phyloP scores from a whole-genome alignment of 2,329 filamentous ascomycete species.

The Penicillium paneum region DNA sequence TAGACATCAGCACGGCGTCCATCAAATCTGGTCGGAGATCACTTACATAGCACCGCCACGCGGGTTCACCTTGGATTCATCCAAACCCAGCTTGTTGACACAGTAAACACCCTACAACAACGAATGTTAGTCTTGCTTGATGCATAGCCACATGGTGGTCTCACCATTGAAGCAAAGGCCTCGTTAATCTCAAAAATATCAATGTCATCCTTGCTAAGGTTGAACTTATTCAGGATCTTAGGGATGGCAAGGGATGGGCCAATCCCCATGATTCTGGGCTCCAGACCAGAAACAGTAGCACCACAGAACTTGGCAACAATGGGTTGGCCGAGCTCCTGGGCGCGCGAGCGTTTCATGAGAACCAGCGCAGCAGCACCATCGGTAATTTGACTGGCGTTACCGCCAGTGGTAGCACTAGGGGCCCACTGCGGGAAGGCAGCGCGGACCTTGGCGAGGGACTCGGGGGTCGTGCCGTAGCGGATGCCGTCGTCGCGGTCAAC shows the following conservation, averaged over 20 bases:
- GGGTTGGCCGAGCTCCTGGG: constrained; percentile 75
- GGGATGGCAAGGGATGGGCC: constrained; percentile 91
- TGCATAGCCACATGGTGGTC: not conserved
- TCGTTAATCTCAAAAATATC: constrained; percentile 64
- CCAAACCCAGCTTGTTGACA: constrained; percentile 75
- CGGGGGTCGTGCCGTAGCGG: constrained; percentile 74
- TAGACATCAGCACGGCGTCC: constrained; percentile 9
- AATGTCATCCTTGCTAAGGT: constrained; percentile 54
- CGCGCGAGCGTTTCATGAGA: constrained; percentile 85
- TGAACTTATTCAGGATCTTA: constrained; percentile 77
- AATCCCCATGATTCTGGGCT: constrained; percentile 87
- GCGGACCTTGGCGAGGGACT: constrained; percentile 78
- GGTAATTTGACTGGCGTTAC: constrained; percentile 88
- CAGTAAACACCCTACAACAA: constrained; percentile 76
- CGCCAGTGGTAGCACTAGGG: constrained; percentile 84
- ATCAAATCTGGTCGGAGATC: not conserved
- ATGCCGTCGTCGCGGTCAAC: constrained; percentile 82
- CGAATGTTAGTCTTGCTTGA: not conserved
- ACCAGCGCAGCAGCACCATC: constrained; percentile 89
- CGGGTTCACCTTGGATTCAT: constrained; percentile 82
- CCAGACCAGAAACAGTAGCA: constrained; percentile 76
- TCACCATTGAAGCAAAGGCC: constrained; percentile 70
- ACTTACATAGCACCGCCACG: constrained; percentile 79
- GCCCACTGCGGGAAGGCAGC: constrained; percentile 72
- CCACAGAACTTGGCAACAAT: constrained; percentile 87